Percentiles rank a stretch among this genome's conserved stretches.
These are phyloP conservation scores for Apophysomyces trapeziformis DNA, from an alignment of 371 early-diverging fungal species.

Conservation along the genomic window DNA sequence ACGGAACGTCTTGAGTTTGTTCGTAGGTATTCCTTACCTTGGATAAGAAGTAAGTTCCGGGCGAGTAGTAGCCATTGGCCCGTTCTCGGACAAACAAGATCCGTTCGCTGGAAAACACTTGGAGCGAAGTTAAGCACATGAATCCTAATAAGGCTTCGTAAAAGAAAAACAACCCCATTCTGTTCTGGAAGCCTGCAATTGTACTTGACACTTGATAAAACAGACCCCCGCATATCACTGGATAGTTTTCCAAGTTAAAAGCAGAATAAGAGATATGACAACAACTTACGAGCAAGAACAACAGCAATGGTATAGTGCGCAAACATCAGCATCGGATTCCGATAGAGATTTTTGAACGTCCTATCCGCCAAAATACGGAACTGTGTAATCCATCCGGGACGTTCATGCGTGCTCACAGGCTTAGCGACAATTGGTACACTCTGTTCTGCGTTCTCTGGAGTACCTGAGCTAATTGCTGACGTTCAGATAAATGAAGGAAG, in stretches of 20 bases:
- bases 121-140: slow-evolving; percentile 75
- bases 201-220: slow-evolving; percentile 83
- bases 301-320: slow-evolving; percentile 82
- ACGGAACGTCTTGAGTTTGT: slow-evolving; percentile 25
- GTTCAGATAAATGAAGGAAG: neutral
- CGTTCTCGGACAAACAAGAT: slow-evolving; percentile 84
- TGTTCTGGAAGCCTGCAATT: slow-evolving; percentile 87
- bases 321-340: slow-evolving; percentile 86
- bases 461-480: slow-evolving; percentile 9
- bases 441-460: slow-evolving; percentile 25
- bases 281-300: slow-evolving; percentile 64
- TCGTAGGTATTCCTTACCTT: slow-evolving; percentile 44
- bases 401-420: slow-evolving; percentile 44
- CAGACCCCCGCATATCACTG: slow-evolving; percentile 77
- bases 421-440: slow-evolving; percentile 24
- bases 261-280: slow-evolving; percentile 12
- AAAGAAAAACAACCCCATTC: slow-evolving; percentile 87
- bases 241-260: neutral
- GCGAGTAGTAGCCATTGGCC: slow-evolving; percentile 85
- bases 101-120: slow-evolving; percentile 74
- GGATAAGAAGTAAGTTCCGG: slow-evolving; percentile 74
- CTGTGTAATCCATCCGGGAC: slow-evolving; percentile 75
- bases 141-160: slow-evolving; percentile 84
- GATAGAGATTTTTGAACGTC: slow-evolving; percentile 86
- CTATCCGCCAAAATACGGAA: slow-evolving; percentile 81